Percentiles rank a stretch among this genome's conserved stretches.
Evolutionary conservation across 441 rosid genomes (phyloP).

Genomic region (Erodium moschatum): DNA sequence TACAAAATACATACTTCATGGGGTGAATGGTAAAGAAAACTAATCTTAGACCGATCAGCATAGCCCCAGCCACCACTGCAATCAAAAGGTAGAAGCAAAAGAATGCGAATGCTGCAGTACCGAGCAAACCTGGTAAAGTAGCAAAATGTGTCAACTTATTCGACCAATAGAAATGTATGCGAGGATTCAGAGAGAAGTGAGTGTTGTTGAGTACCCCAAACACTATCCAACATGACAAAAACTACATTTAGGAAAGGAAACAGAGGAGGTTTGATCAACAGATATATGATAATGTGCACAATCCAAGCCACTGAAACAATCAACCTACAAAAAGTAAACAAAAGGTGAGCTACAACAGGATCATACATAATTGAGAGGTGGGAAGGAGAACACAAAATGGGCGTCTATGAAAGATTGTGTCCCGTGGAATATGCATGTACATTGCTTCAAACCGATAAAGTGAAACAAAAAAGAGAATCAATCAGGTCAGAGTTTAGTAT

Average conservation of each 20-base stretch:
- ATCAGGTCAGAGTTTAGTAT: conserved; percentile 2
- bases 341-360: not conserved
- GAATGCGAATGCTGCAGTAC: conserved; percentile 96
- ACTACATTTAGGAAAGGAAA: conserved; percentile 87
- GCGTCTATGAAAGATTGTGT: not conserved
- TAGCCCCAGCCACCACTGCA: conserved; percentile 96
- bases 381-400: not conserved
- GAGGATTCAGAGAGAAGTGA: not conserved
- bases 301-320: conserved; percentile 96
- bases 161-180: not conserved
- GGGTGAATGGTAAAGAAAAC: conserved; percentile 95
- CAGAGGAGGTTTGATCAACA: conserved; percentile 84
- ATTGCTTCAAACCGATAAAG: not conserved
- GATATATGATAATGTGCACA: conserved; percentile 82
- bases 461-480: not conserved
- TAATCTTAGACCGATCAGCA: conserved; percentile 95
- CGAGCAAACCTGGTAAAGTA: conserved; percentile 67
- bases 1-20: conserved; percentile 60
- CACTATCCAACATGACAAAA: conserved; percentile 91
- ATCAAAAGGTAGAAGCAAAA: conserved; percentile 97
- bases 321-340: conserved; percentile 37
- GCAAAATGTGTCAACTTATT: conserved; percentile 3
- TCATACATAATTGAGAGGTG: no score
- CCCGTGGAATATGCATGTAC: not conserved
- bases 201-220: conserved; percentile 63